phyloP scores from a whole-genome alignment of 2,329 filamentous ascomycete genomes.

The Penicillium rolfsii region DNA sequence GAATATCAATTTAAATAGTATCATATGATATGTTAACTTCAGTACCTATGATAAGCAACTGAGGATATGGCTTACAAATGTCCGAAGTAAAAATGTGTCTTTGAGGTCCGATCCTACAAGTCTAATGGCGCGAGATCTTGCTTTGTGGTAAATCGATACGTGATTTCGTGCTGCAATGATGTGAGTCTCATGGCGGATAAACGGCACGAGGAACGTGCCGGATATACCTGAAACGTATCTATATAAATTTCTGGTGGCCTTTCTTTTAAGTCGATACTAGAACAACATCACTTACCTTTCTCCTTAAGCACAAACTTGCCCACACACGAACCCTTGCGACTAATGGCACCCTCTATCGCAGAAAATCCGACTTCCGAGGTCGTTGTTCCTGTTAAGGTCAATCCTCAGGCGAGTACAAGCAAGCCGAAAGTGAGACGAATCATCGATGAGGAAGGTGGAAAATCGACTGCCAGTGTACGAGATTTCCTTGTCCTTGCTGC shows the following conservation, averaged over 20 bases:
- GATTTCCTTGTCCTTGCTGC: not conserved
- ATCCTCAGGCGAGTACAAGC: not conserved
- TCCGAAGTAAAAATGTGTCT: not conserved
- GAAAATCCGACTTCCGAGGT: not conserved
- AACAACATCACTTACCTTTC: not conserved
- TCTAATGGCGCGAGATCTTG: not conserved
- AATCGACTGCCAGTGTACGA: constrained; percentile 30
- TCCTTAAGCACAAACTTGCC: not conserved
- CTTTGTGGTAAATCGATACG: not conserved
- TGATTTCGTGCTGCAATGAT: not conserved
- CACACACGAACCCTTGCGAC: not conserved
- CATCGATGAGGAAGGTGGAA: constrained; percentile 31
- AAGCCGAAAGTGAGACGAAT: constrained; percentile 25
- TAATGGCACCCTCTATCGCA: not conserved
- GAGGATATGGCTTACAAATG: not conserved
- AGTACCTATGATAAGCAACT: not conserved
- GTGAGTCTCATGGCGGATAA: not conserved
- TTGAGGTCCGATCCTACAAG: not conserved
- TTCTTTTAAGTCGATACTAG: not conserved
- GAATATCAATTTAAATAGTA: not conserved
- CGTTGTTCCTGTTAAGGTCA: not conserved
- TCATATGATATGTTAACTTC: not conserved
- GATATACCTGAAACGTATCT: too few species aligned
- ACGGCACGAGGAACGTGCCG: too few species aligned
- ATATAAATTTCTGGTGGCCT: not conserved